Base-by-base conservation (phyloP, 2,329 filamentous ascomycete species). In the Trichoderma atrobrunneum region DNA sequence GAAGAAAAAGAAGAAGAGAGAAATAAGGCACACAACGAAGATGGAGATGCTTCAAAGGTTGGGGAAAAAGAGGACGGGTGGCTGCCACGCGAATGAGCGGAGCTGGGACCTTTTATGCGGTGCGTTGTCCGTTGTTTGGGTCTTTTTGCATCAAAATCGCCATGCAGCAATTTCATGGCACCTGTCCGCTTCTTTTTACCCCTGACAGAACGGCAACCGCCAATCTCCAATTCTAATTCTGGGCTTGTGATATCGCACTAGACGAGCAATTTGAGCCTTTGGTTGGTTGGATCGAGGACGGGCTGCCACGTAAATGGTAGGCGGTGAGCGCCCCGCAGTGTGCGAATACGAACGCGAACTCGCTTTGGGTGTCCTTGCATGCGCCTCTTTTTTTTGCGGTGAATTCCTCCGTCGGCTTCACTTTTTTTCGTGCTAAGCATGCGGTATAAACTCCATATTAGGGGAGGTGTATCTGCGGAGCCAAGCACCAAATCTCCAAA, bases 301-400 rank as follows among this genome's bases (percentile, higher is more conserved):
- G 48, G 54, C 28, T 21, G 51, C 28, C 74, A 30, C 75, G 70
- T 71, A 72, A 56, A 63, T 39, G 68, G 60, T 34, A 72, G 70
- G 65, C 71, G 72, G 72, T 73, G 71, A 21, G 11, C 1, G n/a
- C 74, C 75, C 65, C 72, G 66, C 34, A 54, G 34, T 71, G 77
- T 78, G 78, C 78, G 78, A 79, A 79, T 79, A 79, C 78, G 78
- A 79, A 79, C 71, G 75, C 73, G 73, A 74, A 71, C 59, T 51
- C 71, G 67, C 39, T 21, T 26, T 56, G 28, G 36, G 48, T 16
- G 56, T 54, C 26, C 65, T 48, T 70, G 57, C 60, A 54, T 69
- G n/a, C 54, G 34, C 64, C 39, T 64, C 61, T 61, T 61, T 21
- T 30, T 21, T 54, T 54, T 24, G 63, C 63, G 63, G 66, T 69